A percentile compares a stretch with the other conserved stretches of the same genome.
Evolutionary conservation across 2,329 filamentous ascomycete genomes (phyloP).

Genomic region (Fonsecaea monophora): DNA sequence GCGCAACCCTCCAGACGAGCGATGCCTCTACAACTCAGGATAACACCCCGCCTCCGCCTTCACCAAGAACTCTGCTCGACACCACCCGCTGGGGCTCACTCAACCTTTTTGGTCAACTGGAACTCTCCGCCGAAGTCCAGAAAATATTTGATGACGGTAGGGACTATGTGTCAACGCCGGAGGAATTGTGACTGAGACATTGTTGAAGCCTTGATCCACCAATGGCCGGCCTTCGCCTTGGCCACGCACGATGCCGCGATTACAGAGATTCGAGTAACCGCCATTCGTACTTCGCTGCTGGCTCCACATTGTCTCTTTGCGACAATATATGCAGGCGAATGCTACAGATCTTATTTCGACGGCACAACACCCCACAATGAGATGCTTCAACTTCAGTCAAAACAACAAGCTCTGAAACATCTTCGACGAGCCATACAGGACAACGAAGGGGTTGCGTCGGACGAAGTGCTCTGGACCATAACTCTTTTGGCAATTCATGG

Average conservation of each 20-base stretch:
- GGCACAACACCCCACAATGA: not conserved
- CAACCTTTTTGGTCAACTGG: not conserved
- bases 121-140: constrained; percentile 2
- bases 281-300: not conserved
- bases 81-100: not conserved
- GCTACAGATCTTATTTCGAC: constrained; percentile 16
- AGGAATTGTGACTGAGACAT: not conserved
- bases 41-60: not conserved
- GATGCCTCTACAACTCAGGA: not conserved
- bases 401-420: constrained; percentile 13
- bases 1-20: not conserved
- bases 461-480: constrained; percentile 19
- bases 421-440: constrained; percentile 14
- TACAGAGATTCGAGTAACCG: constrained; percentile 11
- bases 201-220: constrained; percentile 16
- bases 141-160: constrained; percentile 11
- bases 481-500: constrained; percentile 19
- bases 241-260: constrained; percentile 8
- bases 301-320: constrained; percentile 15
- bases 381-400: constrained; percentile 16
- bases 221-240: constrained; percentile 18
- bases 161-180: not conserved
- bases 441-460: not conserved
- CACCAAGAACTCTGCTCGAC: not conserved
- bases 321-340: constrained; percentile 18